phyloP scores from a whole-genome alignment of 139 green algal genomes.

The Pseudopediastrum boryanum region DNA sequence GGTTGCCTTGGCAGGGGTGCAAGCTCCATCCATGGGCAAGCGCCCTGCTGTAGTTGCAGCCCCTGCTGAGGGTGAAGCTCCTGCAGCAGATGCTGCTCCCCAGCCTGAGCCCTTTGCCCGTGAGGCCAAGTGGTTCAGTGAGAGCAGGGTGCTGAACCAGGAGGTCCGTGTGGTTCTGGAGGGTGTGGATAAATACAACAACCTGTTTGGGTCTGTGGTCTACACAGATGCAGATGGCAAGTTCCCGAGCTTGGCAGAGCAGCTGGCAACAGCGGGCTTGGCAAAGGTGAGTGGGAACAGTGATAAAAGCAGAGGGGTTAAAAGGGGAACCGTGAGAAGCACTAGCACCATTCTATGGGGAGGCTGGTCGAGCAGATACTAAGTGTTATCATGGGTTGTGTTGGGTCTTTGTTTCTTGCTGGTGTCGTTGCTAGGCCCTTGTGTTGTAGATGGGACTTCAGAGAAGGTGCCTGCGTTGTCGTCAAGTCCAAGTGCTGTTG shows the following conservation, averaged over 20 bases:
- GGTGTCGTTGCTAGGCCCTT: not conserved
- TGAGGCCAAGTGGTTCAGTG: constrained; percentile 89
- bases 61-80: constrained; percentile 20
- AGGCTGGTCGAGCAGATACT: no score
- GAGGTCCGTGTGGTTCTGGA: constrained; percentile 78
- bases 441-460: no score
- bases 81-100: constrained; percentile 25
- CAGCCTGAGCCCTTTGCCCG: constrained; percentile 79
- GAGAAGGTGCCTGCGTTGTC: no score
- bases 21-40: constrained; percentile 81
- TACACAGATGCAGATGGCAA: constrained; percentile 52
- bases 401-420: not conserved
- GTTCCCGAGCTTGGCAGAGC: constrained; percentile 61
- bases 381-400: no score
- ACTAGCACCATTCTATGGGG: no score
- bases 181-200: constrained; percentile 89
- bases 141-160: constrained; percentile 72
- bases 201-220: constrained; percentile 81
- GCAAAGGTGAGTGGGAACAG: no score
- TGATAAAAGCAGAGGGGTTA: no score
- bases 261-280: no score
- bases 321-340: no score
- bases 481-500: no score
- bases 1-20: constrained; percentile 81
- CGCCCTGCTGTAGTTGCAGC: constrained; percentile 26